A percentile compares a stretch with the other conserved stretches of the same genome.
Evolutionary conservation across 1,139 yeast genomes (phyloP).

Genomic region (Yamadazyma jaroonii): DNA sequence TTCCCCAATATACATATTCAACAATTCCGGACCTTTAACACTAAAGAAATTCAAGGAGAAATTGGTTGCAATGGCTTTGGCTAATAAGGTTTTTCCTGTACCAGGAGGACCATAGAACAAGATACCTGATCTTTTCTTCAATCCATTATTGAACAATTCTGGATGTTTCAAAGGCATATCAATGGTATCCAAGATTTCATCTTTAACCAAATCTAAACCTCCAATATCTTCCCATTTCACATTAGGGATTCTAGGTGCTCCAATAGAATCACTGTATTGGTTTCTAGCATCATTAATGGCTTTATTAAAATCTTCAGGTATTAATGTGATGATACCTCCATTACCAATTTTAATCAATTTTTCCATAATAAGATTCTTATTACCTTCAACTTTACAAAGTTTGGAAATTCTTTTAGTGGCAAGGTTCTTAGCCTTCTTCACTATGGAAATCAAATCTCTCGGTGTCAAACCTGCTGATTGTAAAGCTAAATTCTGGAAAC

Average conservation of each 20-base stretch:
- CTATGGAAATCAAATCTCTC: constrained; percentile 71
- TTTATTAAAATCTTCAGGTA: constrained; percentile 62
- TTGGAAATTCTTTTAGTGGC: constrained; percentile 52
- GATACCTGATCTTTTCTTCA: constrained; percentile 91
- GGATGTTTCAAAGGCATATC: constrained; percentile 96
- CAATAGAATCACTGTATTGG: constrained; percentile 89
- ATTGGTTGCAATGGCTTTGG: constrained; percentile 95
- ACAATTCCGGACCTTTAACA: constrained; percentile 92
- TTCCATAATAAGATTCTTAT: constrained; percentile 13
- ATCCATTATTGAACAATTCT: constrained; percentile 79
- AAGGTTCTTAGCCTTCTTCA: constrained; percentile 58
- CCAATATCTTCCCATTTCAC: constrained; percentile 97
- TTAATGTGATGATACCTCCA: constrained; percentile 56
- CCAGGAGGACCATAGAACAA: constrained; percentile 98
- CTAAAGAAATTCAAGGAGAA: constrained; percentile 91
- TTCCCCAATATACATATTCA: constrained; percentile 98
- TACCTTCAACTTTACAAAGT: constrained; percentile 8
- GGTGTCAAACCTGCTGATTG: constrained; percentile 95
- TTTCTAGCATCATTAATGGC: constrained; percentile 83
- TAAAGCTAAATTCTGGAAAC: constrained; percentile 59
- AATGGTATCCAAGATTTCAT: constrained; percentile 89
- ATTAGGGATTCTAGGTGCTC: constrained; percentile 94
- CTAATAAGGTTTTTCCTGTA: constrained; percentile 91
- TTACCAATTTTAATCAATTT: constrained; percentile 34
- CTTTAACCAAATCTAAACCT: constrained; percentile 84